phyloP scores from a whole-genome alignment of 2,329 filamentous ascomycete species.

The Botrytis sinoallii region DNA sequence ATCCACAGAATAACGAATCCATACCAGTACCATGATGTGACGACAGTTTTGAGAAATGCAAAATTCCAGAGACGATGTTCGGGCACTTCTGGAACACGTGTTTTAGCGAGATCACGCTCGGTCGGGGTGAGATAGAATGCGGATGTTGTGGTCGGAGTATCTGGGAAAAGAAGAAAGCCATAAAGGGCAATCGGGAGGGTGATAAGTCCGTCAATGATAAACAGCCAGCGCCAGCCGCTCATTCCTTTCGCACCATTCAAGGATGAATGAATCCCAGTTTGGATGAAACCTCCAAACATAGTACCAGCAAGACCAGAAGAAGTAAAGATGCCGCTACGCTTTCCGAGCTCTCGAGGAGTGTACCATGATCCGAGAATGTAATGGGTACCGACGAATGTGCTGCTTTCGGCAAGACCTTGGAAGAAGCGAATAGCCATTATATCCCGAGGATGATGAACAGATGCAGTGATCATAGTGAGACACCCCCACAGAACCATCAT shows the following conservation, averaged over 20 bases:
- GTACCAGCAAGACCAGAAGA: conserved; percentile 57
- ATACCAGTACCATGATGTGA: conserved; percentile 62
- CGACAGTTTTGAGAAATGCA: conserved; percentile 52
- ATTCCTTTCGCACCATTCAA: conserved; percentile 45
- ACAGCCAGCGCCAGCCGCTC: conserved; percentile 52
- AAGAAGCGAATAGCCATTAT: conserved; percentile 56
- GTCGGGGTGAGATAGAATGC: conserved; percentile 43
- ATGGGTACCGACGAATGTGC: conserved; percentile 56
- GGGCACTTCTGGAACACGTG: conserved; percentile 44
- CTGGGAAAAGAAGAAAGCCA: conserved; percentile 48
- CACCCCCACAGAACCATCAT: conserved; percentile 64
- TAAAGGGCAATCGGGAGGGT: conserved; percentile 56
- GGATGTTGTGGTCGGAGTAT: conserved; percentile 43
- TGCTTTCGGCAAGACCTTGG: conserved; percentile 50
- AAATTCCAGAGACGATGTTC: conserved; percentile 44
- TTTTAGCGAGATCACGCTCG: conserved; percentile 44
- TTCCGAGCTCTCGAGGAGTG: conserved; percentile 57
- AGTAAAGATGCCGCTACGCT: conserved; percentile 59
- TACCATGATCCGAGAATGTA: conserved; percentile 63
- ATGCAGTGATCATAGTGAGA: conserved; percentile 60
- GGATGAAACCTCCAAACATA: conserved; percentile 61
- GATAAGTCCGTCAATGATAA: conserved; percentile 53
- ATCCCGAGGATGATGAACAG: conserved; percentile 47
- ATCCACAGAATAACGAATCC: conserved; percentile 66
- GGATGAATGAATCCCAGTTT: conserved; percentile 42